phyloP scores from a whole-genome alignment of 805 yeast species.

The Zygosaccharomyces bailii region DNA sequence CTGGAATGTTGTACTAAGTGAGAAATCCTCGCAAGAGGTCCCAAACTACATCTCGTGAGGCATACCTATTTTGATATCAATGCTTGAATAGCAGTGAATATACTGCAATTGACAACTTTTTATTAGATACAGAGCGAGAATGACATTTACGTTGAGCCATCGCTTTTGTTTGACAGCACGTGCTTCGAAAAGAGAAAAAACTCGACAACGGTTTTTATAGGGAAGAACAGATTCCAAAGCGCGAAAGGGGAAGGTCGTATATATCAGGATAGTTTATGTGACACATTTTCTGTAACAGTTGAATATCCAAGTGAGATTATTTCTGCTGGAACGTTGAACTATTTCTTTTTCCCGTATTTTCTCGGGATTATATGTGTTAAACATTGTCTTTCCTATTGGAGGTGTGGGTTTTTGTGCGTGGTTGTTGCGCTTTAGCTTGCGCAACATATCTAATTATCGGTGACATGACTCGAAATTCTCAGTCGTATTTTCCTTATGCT shows the following conservation, averaged over 20 bases:
- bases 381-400: background rate
- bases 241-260: no score
- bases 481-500: background rate
- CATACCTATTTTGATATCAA: conserved; percentile 23
- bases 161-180: background rate
- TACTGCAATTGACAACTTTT: background rate
- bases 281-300: no score
- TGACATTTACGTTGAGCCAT: background rate
- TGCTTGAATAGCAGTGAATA: background rate
- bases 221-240: background rate
- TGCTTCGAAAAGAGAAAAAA: background rate
- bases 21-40: conserved; percentile 32
- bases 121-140: background rate
- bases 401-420: background rate
- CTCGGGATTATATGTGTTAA: background rate
- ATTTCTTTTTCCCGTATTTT: background rate
- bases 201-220: background rate
- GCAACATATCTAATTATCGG: background rate
- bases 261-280: no score
- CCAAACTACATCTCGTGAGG: conserved; percentile 43
- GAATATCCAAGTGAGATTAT: no score
- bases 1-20: conserved; percentile 33
- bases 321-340: background rate
- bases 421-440: background rate
- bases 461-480: no score